Evolutionary conservation across 768 basidiomycete species (phyloP).

Genomic region (Collybiopsis confluens): DNA sequence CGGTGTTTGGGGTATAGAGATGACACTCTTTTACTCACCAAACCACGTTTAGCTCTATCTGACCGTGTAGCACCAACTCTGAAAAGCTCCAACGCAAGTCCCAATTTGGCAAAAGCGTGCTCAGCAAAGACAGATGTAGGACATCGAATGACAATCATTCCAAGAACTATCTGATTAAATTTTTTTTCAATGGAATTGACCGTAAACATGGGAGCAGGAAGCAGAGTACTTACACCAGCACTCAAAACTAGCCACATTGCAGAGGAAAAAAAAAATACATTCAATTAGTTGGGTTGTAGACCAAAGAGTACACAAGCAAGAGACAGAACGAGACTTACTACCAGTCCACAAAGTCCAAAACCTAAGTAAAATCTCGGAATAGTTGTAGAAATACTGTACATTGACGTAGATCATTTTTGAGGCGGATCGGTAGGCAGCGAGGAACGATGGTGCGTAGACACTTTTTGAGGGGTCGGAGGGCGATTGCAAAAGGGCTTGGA

Average conservation of each 20-base stretch:
- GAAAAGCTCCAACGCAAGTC: neutral
- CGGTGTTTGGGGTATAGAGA: no score
- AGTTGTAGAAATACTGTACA: neutral
- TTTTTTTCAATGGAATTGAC: no score
- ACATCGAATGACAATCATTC: neutral
- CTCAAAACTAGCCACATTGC: neutral
- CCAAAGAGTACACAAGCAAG: no score
- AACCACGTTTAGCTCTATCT: neutral
- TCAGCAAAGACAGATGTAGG: neutral
- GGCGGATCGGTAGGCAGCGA: constrained; percentile 44
- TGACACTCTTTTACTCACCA: neutral
- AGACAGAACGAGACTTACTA: neutral
- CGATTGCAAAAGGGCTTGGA: constrained; percentile 37
- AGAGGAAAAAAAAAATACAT: no score
- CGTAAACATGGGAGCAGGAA: neutral
- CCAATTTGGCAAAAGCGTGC: neutral
- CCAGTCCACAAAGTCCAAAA: constrained; percentile 1
- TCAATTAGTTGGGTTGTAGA: neutral
- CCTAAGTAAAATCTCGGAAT: neutral
- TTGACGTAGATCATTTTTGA: constrained; percentile 14
- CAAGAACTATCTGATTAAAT: neutral
- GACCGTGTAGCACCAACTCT: neutral
- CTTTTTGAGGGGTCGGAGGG: constrained; percentile 41
- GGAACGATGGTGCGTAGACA: constrained; percentile 43
- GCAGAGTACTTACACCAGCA: neutral